Conservation (phyloP, 768 basidiomycete species). For the Daedaleopsis nitida region DNA sequence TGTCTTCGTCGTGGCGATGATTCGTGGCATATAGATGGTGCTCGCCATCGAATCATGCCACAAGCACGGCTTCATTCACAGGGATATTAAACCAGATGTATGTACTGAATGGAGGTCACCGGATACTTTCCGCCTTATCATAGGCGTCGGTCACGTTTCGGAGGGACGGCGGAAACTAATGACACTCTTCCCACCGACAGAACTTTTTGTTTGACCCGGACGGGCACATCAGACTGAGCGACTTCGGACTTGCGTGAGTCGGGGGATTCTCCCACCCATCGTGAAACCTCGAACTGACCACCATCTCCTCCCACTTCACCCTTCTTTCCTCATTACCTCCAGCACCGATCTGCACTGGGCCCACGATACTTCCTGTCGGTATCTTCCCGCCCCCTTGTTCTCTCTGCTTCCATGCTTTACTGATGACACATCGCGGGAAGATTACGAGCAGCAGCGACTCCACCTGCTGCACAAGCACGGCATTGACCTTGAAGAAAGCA, state of each 20-base stretch:
- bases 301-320: slow-evolving; percentile 3
- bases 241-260: slow-evolving; percentile 93
- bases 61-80: slow-evolving; percentile 94
- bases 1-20: neutral
- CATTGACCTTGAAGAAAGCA: slow-evolving; percentile 87
- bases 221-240: slow-evolving; percentile 93
- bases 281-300: slow-evolving; percentile 4
- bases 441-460: slow-evolving; percentile 92
- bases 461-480: slow-evolving; percentile 91
- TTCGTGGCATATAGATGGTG: slow-evolving; percentile 67
- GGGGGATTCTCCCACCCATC: slow-evolving; percentile 22
- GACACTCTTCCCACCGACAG: slow-evolving; percentile 40
- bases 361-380: slow-evolving; percentile 87
- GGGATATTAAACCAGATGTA: slow-evolving; percentile 96
- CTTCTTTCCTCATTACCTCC: slow-evolving; percentile 20
- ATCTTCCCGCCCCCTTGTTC: slow-evolving; percentile 20
- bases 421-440: slow-evolving; percentile 37
- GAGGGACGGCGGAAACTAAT: slow-evolving; percentile 18
- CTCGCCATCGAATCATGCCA: slow-evolving; percentile 93
- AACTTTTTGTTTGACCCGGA: slow-evolving; percentile 95
- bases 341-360: slow-evolving; percentile 96
- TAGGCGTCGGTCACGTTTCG: slow-evolving; percentile 4
- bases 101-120: slow-evolving; percentile 29
- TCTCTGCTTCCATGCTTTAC: neutral
- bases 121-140: slow-evolving; percentile 2